Evolutionary conservation across 331 rosid genomes (phyloP), one percentile per base, ranked within the genome.

Genomic region (Rosa hybrid): DNA sequence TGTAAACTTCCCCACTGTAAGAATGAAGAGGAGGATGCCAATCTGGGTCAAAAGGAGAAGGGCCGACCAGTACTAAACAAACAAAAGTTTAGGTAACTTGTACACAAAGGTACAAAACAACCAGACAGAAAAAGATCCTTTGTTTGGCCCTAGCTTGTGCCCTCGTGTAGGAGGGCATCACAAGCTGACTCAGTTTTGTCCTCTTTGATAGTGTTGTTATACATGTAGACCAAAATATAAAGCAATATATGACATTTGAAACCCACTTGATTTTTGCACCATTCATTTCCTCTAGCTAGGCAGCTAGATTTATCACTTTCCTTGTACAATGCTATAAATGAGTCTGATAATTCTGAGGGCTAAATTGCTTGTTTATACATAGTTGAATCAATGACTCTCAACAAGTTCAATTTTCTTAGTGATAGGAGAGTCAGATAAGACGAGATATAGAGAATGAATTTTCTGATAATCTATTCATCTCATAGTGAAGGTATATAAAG

Each of bases 1-100:
- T 78, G 92, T 93, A 54, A 89, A 92, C 94, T 95, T 95, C 71
- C 92, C 92, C 82, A 89, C 92, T 0, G 92, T 89, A 76, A 89
- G 89, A 85, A 83, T 86, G 92, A 89, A 87, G 78, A 83, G 76
- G 74, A 89, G 85, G 78, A 83, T 89, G 92, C 92, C 92, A 60
- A 65, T 89, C 6, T 81, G 88, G 89, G 87, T 89, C 78, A 79
- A 85, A 75, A 85, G 85, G 38, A 82, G 34, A 56, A 12, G 12
- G 74, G 64, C 17, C 38, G 84, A 86, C 21, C 45, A 48, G n/a
- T 27, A 12, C 38, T 44, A 67, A 63, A 48, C 12, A 64, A 27
- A 64, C 48, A 27, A 42, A 70, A 34, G 45, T 9, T 25, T 21
- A 21, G 69, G 39, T n/a, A 65, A 77, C 27, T 73, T 69, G 51